Base-by-base conservation (phyloP, 345 rosid genomes). In the Capsella bursapastoris region DNA sequence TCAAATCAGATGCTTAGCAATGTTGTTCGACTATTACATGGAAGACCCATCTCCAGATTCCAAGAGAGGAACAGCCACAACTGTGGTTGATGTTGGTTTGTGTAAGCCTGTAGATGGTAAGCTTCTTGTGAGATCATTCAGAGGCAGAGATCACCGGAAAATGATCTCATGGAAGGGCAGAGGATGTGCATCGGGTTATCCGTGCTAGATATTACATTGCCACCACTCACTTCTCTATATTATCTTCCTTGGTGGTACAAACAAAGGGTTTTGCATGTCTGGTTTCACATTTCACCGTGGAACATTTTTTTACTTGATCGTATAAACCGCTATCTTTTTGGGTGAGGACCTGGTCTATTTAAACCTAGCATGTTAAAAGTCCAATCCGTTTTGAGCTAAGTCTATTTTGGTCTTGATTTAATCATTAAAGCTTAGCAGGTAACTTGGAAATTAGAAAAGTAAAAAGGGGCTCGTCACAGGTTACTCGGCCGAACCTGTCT, bases 61-160 rank as follows among this genome's bases (percentile, higher is more conserved):
- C 8, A 83, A 79, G 75, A 84, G 79, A 72, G 84, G 83, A 71
- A 83, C 84, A 75, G 74, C 79, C 57, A 86, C 87, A 34, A 87
- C 83, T 35, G 85, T 87, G 4, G 77, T 89, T 56, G 97, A 92
- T 83, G 86, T 88, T 14, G 94, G 99, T 18, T 81, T 88, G 83
- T 87, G 96, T 56, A 87, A 86, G 81, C 99, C 97, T 62, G 87
- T 86, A 6, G 76, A 68, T 8, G 96, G 96, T 48, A 84, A 71
- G 65, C 89, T 92, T 74, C 83, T 95, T n/a, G 83, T 85, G 41
- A 86, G 99, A 83, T 85, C 96, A 65, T 87, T 83, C 38, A 84
- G 99, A 74, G 98, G 98, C 51, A 86, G 96, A 81, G 98, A 95
- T 80, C 86, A 86, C 8, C 84, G 97, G 77, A 95, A 85, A 83